Percentiles rank a stretch among this genome's conserved stretches.
phyloP scores from a whole-genome alignment of 306 rosid genomes.

The Mucuna pruriens region DNA sequence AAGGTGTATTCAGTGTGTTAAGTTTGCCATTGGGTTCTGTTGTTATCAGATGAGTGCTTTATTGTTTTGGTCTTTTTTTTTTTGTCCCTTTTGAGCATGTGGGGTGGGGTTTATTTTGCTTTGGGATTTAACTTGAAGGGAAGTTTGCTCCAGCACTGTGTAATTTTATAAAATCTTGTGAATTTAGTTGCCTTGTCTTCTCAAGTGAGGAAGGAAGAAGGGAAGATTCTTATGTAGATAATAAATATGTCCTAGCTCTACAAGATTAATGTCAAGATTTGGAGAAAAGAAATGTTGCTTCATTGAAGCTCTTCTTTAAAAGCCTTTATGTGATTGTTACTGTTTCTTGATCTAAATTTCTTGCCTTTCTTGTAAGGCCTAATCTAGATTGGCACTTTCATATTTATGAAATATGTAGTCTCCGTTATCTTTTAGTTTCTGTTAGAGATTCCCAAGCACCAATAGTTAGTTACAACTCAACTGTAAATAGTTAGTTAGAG shows the following conservation, averaged over 20 bases:
- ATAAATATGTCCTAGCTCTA: neutral
- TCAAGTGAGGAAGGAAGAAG: neutral
- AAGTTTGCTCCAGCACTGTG: neutral
- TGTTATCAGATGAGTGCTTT: neutral
- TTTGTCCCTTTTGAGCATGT: neutral
- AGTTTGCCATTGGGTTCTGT: neutral
- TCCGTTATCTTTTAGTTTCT: slow-evolving; percentile 10
- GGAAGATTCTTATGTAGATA: neutral
- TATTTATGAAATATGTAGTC: neutral
- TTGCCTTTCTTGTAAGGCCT: neutral
- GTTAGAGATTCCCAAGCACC: neutral
- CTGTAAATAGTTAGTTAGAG: neutral
- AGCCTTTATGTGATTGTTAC: neutral
- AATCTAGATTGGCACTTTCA: neutral
- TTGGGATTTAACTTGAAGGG: neutral
- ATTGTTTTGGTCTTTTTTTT: neutral
- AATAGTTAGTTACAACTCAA: neutral
- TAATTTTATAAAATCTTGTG: neutral
- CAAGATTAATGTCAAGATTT: neutral
- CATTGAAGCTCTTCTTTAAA: slow-evolving; percentile 19
- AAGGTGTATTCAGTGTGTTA: neutral
- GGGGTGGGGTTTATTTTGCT: neutral
- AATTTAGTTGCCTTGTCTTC: neutral
- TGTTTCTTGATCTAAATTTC: neutral
- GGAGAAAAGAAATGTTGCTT: neutral